A percentile compares a stretch with the other conserved stretches of the same genome.
These are phyloP conservation scores for Gloeostereum incarnatum DNA, from an alignment of 768 basidiomycete genomes.

Conservation along the genomic window DNA sequence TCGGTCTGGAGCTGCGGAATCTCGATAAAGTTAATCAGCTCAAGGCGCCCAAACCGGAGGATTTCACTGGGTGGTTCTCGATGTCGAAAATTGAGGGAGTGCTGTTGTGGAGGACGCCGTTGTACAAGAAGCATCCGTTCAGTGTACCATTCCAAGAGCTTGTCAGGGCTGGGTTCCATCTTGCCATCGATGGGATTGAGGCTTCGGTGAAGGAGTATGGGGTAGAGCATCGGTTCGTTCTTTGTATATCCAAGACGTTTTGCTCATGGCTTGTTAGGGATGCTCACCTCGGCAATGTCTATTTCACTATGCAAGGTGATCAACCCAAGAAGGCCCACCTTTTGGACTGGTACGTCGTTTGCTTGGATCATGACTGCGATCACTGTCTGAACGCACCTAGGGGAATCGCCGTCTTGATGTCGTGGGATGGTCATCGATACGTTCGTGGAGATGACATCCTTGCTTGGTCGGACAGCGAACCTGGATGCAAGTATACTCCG, in stretches of 20 bases:
- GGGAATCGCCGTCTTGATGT: background rate
- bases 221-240: background rate
- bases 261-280: background rate
- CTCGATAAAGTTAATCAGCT: background rate
- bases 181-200: slow-evolving; percentile 1
- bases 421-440: background rate
- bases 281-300: background rate
- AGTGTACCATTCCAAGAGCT: background rate
- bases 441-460: background rate
- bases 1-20: slow-evolving; percentile 1
- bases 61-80: slow-evolving; percentile 1
- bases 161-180: background rate
- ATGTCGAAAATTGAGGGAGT: background rate
- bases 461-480: background rate
- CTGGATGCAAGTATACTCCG: background rate
- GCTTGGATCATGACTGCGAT: too few species aligned
- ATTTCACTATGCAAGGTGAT: background rate
- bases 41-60: background rate
- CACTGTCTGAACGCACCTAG: background rate
- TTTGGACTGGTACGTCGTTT: slow-evolving; percentile 1
- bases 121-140: slow-evolving; percentile 1
- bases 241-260: too few species aligned
- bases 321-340: background rate
- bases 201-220: background rate
- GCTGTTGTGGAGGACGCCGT: background rate